Conservation (phyloP, 345 rosid genomes). For the Sonneratia caseolaris region DNA sequence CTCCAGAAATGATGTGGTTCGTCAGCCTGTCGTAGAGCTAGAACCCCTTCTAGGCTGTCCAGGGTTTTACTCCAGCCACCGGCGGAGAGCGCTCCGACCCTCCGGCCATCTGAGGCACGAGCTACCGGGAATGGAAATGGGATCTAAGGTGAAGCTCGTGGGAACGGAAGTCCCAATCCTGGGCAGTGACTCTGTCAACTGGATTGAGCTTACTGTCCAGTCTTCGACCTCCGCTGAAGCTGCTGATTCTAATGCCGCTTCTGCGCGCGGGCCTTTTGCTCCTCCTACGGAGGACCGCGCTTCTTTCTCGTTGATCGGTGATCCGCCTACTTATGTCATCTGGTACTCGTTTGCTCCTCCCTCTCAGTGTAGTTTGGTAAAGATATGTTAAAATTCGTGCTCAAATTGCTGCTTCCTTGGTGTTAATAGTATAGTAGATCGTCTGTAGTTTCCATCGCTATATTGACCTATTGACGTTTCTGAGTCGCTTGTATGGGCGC, state of each 20-base stretch:
- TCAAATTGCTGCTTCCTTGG: too few species aligned
- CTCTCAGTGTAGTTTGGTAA: background rate
- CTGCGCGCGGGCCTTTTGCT: slow-evolving; percentile 13
- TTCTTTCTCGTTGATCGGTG: slow-evolving; percentile 37
- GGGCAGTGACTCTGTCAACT: slow-evolving; percentile 56
- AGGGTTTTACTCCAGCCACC: background rate
- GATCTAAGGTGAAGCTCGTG: slow-evolving; percentile 12
- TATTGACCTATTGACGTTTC: background rate
- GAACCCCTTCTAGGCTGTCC: background rate
- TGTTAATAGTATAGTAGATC: too few species aligned
- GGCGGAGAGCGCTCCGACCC: background rate
- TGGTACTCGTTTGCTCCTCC: slow-evolving; percentile 24
- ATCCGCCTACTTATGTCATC: slow-evolving; percentile 33
- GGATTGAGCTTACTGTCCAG: slow-evolving; percentile 53
- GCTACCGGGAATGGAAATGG: background rate
- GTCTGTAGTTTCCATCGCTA: background rate
- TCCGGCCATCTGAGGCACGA: background rate
- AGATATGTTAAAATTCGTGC: too few species aligned
- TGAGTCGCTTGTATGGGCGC: background rate
- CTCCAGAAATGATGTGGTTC: background rate
- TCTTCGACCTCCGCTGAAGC: slow-evolving; percentile 13
- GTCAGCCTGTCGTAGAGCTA: background rate
- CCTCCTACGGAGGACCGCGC: slow-evolving; percentile 40
- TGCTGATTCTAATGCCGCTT: background rate
- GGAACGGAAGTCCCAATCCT: slow-evolving; percentile 70